Conservation (phyloP, 2,329 filamentous ascomycete species). For the Fusarium algeriense region DNA sequence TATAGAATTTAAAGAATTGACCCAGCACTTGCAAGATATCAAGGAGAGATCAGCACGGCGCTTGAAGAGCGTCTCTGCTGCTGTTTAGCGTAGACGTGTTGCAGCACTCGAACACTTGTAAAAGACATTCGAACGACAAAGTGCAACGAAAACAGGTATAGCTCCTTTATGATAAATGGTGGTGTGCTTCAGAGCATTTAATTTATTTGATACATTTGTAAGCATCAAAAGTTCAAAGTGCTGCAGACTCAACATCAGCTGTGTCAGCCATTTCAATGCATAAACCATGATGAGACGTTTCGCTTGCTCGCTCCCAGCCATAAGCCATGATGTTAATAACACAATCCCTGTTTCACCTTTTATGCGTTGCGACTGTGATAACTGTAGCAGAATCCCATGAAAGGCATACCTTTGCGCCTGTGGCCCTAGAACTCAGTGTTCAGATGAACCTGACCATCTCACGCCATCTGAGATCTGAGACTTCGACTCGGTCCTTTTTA, state of each 20-base stretch:
- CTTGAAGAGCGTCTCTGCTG: background rate
- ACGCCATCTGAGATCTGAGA: background rate
- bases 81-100: background rate
- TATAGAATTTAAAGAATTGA: background rate
- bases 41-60: no score
- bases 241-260: background rate
- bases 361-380: background rate
- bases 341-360: slow-evolving; percentile 5
- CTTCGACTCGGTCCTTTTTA: no score
- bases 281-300: background rate
- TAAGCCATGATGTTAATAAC: slow-evolving; percentile 7
- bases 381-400: background rate
- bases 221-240: background rate
- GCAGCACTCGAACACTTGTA: background rate
- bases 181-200: background rate
- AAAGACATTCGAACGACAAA: background rate
- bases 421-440: background rate
- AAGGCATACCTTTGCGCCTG: background rate
- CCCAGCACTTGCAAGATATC: background rate
- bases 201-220: background rate
- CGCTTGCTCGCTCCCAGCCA: background rate
- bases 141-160: background rate
- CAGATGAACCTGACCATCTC: background rate
- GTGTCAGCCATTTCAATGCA: slow-evolving; percentile 2
- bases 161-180: background rate